Evolutionary conservation across 1,139 yeast species (phyloP), one percentile per base, ranked within the genome.

Genomic region (Geotrichum klebahnii): DNA sequence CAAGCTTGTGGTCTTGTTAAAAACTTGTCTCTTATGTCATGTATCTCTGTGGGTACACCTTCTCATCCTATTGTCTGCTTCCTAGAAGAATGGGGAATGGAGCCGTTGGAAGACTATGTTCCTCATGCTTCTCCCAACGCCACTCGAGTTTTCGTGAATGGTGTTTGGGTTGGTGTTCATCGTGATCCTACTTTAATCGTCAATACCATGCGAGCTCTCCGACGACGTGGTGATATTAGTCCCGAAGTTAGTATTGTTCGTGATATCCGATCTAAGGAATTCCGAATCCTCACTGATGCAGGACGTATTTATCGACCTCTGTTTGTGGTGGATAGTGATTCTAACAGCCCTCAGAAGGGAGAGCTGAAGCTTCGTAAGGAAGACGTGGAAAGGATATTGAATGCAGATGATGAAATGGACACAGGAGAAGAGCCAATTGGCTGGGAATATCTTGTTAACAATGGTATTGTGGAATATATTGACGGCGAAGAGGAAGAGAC

Each of bases 1-100:
- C 98, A 92, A 74, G 98, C 99, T 45, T 92, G 99, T 85, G 99
- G 99, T 63, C 77, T 92, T 69, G 98, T 94, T 51, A 92, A 92
- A 75, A 92, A 92, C 69, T 76, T 92, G 67, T 89, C 97, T 0
- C 76, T 92, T 61, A 90, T 94, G 97, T 81, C 97, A 1, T 89
- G 97, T 75, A 89, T 92, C 52, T 92, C 98, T 26, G 98, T 94
- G 57, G 98, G 98, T 68, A 81, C 96, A 9, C 88, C 95, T n/a
- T 87, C 96, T 35, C 96, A 89, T 66, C 97, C 97, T 38, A 90
- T 92, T 64, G 78, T 85, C 57, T 87, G 87, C 64, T 86, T 90
- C 71, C 77, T 92, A 70, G 96, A 92, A 69, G 98, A 94, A 73
- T 94, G 97, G 97, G 99, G 98, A 70, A 84, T 94, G 88, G 97